These are phyloP conservation scores for Penicillium sp. DNA, from an alignment of 2,329 filamentous ascomycete genomes.

Conservation along the genomic window DNA sequence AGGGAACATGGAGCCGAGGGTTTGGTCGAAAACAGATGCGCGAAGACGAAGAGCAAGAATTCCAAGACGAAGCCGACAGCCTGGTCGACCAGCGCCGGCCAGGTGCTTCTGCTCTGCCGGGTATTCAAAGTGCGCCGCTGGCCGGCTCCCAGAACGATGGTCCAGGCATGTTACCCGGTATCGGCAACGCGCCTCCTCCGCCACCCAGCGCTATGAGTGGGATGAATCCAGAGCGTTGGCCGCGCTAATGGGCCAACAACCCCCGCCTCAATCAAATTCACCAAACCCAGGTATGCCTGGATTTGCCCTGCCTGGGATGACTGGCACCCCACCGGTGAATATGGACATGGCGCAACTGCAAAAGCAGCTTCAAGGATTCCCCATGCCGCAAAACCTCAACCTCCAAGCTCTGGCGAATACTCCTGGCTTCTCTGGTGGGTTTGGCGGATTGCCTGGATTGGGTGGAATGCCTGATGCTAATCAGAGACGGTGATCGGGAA, in stretches of 20 bases:
- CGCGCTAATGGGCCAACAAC: constrained; percentile 50
- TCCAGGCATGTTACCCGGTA: constrained; percentile 49
- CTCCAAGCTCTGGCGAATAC: constrained; percentile 43
- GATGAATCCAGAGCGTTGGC: constrained; percentile 50
- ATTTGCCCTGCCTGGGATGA: constrained; percentile 46
- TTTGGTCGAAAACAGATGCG: constrained; percentile 76
- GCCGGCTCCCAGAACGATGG: constrained; percentile 43
- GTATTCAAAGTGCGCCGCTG: constrained; percentile 58
- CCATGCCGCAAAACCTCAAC: constrained; percentile 37
- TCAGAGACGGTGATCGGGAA: constrained; percentile 53
- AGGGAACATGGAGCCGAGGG: constrained; percentile 89
- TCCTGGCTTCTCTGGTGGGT: constrained; percentile 33
- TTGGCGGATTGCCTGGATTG: constrained; percentile 36
- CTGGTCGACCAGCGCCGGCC: constrained; percentile 88
- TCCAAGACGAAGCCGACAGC: constrained; percentile 90
- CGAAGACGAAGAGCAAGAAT: constrained; percentile 91
- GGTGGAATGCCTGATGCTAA: constrained; percentile 48
- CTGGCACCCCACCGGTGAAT: constrained; percentile 50
- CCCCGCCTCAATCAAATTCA: constrained; percentile 27
- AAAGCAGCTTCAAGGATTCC: constrained; percentile 42
- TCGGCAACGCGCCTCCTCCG: constrained; percentile 48
- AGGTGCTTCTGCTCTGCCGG: constrained; percentile 55
- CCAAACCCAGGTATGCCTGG: constrained; percentile 39
- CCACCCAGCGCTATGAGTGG: constrained; percentile 46
- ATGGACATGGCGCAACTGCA: constrained; percentile 40